phyloP scores from a whole-genome alignment of 768 basidiomycete species.

The Naganishia friedmannii region DNA sequence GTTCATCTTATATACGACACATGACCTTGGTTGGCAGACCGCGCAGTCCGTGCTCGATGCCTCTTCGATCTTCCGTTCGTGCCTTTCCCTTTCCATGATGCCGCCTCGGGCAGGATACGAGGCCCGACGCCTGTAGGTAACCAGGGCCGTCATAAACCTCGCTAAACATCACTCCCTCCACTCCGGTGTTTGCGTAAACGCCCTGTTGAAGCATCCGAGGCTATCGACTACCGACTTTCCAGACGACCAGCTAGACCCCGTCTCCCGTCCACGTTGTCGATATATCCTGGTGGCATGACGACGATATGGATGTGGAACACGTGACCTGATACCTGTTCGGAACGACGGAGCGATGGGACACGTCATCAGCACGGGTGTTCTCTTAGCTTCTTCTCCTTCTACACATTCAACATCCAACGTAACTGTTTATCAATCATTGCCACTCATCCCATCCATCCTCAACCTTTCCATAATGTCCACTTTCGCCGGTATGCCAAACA shows the following conservation, averaged over 20 bases:
- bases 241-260: no score
- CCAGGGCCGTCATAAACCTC: no score
- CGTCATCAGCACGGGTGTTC: background rate
- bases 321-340: background rate
- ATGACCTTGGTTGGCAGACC: background rate
- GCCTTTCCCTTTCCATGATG: no score
- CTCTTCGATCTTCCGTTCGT: no score
- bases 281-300: background rate
- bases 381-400: no score
- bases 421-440: no score
- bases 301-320: background rate
- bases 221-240: background rate
- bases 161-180: background rate
- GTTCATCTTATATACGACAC: no score
- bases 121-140: no score
- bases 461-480: background rate
- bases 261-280: background rate
- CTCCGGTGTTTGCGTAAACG: slow-evolving; percentile 1
- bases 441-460: no score
- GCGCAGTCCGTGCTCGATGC: no score
- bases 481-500: slow-evolving; percentile 19
- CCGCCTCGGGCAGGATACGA: no score
- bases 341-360: background rate
- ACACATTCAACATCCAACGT: no score
- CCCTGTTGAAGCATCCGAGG: background rate